Base-by-base conservation (phyloP, 345 rosid species). In the Iberis pinnata region DNA sequence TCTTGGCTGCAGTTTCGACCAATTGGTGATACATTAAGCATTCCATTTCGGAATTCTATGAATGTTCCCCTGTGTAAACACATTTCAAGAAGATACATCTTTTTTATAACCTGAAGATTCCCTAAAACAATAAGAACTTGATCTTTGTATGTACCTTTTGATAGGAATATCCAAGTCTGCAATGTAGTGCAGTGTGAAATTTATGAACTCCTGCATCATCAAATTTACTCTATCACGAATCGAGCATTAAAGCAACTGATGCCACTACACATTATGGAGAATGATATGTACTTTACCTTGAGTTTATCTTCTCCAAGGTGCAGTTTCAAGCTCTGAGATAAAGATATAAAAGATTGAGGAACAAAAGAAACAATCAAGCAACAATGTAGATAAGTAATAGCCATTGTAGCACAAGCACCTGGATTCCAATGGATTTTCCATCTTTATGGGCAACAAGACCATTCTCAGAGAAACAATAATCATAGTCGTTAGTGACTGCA, bases 1-100 rank as follows among this genome's bases (percentile, higher is more conserved):
- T 92, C 95, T 70, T 85, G 98, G 81, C 94, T 92, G 79, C 98
- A 92, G 76, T 92, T 92, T 44, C 90, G 82, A 35, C 98, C 97
- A 65, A 92, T 92, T 17, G 98, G 98, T 51, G 95, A 92, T 53
- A 92, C 88, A 64, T 92, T 92, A 64, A 92, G 62, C 98, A 92
- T 92, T 27, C 98, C 98, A 73, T 78, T 92, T 35, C 97, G 81
- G 75, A 92, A 92, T 65, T 92, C 98, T 40, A 92, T 83, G 58
- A 92, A 92, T 50, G 98, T 92, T 59, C 98, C 98, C 78, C 98
- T 92, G 27, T 43, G 53, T 11, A 62, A 9, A 43, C 53, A 68
- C 11, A 52, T 33, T 44, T 60, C 52, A 67, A 13, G 12, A 57
- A 35, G 20, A 25, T 0, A 29, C 18, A 36, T 10, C 18, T 36